Evolutionary conservation across 768 basidiomycete genomes (phyloP), one percentile per base, ranked within the genome.

Genomic region (Royoungia palumana): DNA sequence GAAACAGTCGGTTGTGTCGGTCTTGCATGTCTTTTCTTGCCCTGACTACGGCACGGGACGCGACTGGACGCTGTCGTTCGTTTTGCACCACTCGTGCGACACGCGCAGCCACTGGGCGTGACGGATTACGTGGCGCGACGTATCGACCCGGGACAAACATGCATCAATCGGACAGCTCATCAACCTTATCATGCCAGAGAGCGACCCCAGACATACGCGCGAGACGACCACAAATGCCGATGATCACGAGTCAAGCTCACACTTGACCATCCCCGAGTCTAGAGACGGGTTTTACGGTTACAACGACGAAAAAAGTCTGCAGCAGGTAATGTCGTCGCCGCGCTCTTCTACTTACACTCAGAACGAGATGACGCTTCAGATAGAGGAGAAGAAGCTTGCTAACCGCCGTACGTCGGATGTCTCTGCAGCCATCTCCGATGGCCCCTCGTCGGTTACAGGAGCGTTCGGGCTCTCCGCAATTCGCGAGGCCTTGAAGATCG

Each of bases 241-340:
- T 28, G 50, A 46, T 13, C 28, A 47, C 22, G 64, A 60, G 44
- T 40, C 58, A n/a, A 54, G 46, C 25, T 57, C 67, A 5, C 69
- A 67, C 2, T 56, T 80, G 35, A 55, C 68, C 35, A 67, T 70
- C 17, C 70, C 74, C 9, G 75, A 85, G 56, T 66, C 80, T 4
- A 76, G 79, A 54, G 87, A 89, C 59, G 86, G 83, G 0, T 91
- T 82, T 67, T 92, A 87, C 63, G 83, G 83, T 9, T 92, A 92
- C 65, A 73, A 72, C 19, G 87, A 92, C 56, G 90, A 91, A 70
- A 87, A 85, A 60, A 82, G 70, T 30, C 74, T 86, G 25, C 82
- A 83, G 58, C 85, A 88, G 55, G 88, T 88, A 70, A n/a, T 54
- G 79, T 75, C 19, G 20, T 47, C 20, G 35, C 19, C 22, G 28